phyloP scores from a whole-genome alignment of 1,284 basidiomycete genomes.

The Pulchroboletus neoregius region DNA sequence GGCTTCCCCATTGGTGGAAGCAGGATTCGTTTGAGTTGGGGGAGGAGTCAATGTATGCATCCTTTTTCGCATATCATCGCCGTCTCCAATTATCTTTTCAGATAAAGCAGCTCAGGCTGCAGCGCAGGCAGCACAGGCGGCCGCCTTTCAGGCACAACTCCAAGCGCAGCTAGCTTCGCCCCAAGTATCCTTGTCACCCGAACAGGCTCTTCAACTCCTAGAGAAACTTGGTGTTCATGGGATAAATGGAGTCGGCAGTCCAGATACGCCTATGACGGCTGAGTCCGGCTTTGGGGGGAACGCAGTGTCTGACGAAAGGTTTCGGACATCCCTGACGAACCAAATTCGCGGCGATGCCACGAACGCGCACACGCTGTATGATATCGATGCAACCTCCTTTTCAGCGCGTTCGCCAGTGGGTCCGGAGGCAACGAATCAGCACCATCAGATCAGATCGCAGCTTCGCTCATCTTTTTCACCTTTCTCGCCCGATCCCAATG shows the following conservation, averaged over 20 bases:
- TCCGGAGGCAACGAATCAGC: constrained; percentile 14
- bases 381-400: constrained; percentile 21
- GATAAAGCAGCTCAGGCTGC: constrained; percentile 86
- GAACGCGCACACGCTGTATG: constrained; percentile 17
- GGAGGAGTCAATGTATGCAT: constrained; percentile 79
- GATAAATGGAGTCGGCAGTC: constrained; percentile 32
- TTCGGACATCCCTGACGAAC: constrained; percentile 26
- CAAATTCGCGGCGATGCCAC: constrained; percentile 23
- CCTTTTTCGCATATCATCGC: background rate
- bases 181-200: constrained; percentile 45
- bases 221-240: constrained; percentile 55
- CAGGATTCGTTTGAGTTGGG: constrained; percentile 89
- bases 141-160: constrained; percentile 55
- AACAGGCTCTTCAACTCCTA: constrained; percentile 64
- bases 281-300: constrained; percentile 20
- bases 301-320: constrained; percentile 30
- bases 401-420: constrained; percentile 15
- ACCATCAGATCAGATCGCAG: constrained; percentile 26
- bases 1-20: constrained; percentile 91
- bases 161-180: constrained; percentile 37
- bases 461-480: constrained; percentile 49
- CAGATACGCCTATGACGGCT: constrained; percentile 15
- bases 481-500: constrained; percentile 58
- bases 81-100: constrained; percentile 29
- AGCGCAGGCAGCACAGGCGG: constrained; percentile 74